Percentiles rank a stretch among this genome's conserved stretches.
Conservation (phyloP, 2,329 filamentous ascomycete genomes). For the Furcasterigmium sp. region DNA sequence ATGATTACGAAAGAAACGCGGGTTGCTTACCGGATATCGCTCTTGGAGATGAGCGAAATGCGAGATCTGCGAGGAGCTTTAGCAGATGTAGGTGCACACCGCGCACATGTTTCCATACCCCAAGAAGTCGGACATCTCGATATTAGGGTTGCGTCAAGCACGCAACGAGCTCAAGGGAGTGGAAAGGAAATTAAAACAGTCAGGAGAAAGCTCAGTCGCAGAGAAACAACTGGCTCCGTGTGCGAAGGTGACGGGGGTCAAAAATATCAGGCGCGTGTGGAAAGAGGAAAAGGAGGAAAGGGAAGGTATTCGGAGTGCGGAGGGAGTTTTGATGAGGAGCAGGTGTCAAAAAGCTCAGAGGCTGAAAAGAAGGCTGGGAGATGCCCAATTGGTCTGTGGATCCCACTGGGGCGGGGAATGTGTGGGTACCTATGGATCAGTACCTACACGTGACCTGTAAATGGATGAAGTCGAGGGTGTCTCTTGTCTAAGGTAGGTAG, state of each 20-base stretch:
- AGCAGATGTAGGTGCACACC: constrained; percentile 23
- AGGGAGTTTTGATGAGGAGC: background rate
- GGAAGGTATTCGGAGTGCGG: background rate
- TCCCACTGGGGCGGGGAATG: too few species aligned
- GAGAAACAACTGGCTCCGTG: too few species aligned
- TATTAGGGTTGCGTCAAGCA: constrained; percentile 32
- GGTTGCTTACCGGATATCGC: constrained; percentile 78
- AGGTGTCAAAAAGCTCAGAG: constrained; percentile 1
- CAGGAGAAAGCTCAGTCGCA: too few species aligned
- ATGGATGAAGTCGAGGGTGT: too few species aligned
- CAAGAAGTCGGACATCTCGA: constrained; percentile 55
- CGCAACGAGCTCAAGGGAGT: constrained; percentile 25
- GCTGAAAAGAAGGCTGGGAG: background rate
- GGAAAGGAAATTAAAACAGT: background rate
- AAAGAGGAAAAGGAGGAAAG: background rate
- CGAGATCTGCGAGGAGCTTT: constrained; percentile 72
- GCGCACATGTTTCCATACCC: constrained; percentile 36
- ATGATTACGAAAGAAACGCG: constrained; percentile 6
- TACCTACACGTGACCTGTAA: too few species aligned
- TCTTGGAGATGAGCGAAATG: constrained; percentile 96
- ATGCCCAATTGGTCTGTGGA: too few species aligned
- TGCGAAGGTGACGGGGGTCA: too few species aligned
- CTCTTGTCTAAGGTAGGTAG: too few species aligned
- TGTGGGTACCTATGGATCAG: too few species aligned
- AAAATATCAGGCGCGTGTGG: background rate